Conservation (phyloP, 2,329 filamentous ascomycete genomes). For the Ambrosiella beaveri region DNA sequence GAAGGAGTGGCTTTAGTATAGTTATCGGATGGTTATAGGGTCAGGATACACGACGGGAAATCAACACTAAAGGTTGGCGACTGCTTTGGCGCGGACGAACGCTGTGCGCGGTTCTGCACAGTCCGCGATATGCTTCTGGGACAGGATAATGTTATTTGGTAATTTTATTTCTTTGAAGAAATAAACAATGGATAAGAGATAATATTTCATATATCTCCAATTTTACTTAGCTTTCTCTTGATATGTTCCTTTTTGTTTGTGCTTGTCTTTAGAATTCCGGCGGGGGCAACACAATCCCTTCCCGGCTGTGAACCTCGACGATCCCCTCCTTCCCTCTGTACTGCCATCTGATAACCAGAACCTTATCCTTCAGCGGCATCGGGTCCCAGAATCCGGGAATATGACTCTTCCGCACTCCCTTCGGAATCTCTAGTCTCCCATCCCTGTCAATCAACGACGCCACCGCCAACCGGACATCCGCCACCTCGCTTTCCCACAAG, state of each 20-base stretch:
- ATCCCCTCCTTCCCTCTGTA: conserved; percentile 15
- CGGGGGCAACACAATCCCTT: conserved; percentile 18
- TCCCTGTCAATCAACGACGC: conserved; percentile 27
- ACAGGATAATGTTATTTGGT: no score
- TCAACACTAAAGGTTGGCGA: no score
- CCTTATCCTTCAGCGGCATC: conserved; percentile 26
- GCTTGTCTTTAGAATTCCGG: neutral
- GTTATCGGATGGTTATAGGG: neutral
- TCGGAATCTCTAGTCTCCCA: conserved; percentile 22
- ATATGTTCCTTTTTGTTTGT: no score
- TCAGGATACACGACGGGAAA: neutral
- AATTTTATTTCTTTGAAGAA: no score
- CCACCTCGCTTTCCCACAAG: conserved; percentile 26
- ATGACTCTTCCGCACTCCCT: conserved; percentile 25
- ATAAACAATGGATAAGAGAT: no score
- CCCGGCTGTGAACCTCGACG: conserved; percentile 22
- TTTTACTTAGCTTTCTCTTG: no score
- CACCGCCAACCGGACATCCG: conserved; percentile 32
- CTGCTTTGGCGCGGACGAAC: no score
- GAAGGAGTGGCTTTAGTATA: neutral
- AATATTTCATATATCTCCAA: no score
- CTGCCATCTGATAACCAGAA: conserved; percentile 28
- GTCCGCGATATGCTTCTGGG: no score
- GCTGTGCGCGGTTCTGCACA: no score
- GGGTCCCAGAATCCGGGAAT: conserved; percentile 36